phyloP scores from a whole-genome alignment of 2,329 filamentous ascomycete genomes.

The Hypoxylon sp. region DNA sequence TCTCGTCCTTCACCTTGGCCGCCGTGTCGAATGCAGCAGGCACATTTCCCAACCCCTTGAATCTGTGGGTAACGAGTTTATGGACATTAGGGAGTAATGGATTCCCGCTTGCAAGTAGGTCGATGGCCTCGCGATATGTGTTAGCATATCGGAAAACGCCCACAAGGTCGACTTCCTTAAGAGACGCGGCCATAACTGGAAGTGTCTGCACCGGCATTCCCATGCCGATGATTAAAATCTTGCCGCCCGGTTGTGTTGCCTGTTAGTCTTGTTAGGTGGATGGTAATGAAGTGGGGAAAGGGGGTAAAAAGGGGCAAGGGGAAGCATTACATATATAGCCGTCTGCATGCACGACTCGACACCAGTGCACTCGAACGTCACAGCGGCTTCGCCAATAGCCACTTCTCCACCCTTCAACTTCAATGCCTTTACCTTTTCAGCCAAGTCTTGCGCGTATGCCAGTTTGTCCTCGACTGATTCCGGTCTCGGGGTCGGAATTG shows the following conservation, averaged over 20 bases:
- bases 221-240: slow-evolving; percentile 84
- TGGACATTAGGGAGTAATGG: slow-evolving; percentile 73
- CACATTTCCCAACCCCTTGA: slow-evolving; percentile 73
- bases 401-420: slow-evolving; percentile 55
- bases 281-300: background rate
- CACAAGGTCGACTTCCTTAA: slow-evolving; percentile 83
- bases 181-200: slow-evolving; percentile 78
- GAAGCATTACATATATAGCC: slow-evolving; percentile 73
- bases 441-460: slow-evolving; percentile 65
- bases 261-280: slow-evolving; percentile 45
- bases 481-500: slow-evolving; percentile 59
- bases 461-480: slow-evolving; percentile 69
- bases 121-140: slow-evolving; percentile 74
- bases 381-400: slow-evolving; percentile 74
- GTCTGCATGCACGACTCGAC: slow-evolving; percentile 83
- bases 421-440: slow-evolving; percentile 60
- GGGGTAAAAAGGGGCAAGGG: background rate
- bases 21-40: slow-evolving; percentile 82
- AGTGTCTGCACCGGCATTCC: slow-evolving; percentile 82
- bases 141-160: slow-evolving; percentile 85
- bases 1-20: slow-evolving; percentile 76
- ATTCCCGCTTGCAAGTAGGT: slow-evolving; percentile 65
- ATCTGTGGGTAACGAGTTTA: slow-evolving; percentile 80
- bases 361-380: slow-evolving; percentile 84
- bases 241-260: slow-evolving; percentile 76